A percentile compares a stretch with the other conserved stretches of the same genome.
Conservation (phyloP, 371 early-diverging fungal genomes). For the Rhizopus stolonifer region DNA sequence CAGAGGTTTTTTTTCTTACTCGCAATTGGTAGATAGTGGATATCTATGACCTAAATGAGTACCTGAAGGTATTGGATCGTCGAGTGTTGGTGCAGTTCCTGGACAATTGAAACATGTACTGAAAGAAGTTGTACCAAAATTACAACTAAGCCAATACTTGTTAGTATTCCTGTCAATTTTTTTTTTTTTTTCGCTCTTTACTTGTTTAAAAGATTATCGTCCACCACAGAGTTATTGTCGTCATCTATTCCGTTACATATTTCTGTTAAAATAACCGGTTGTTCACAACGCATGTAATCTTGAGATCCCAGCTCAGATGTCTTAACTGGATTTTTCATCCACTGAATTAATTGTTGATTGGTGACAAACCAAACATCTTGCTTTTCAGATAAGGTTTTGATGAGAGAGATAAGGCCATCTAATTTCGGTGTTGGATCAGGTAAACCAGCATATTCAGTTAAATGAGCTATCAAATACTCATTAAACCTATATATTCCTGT, state of each 20-base stretch:
- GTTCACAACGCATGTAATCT: constrained; percentile 56
- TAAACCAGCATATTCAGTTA: constrained; percentile 43
- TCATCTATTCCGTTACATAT: constrained; percentile 77
- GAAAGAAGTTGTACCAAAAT: constrained; percentile 54
- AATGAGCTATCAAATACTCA: constrained; percentile 52
- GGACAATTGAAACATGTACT: constrained; percentile 73
- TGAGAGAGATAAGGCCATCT: constrained; percentile 41
- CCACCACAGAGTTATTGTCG: constrained; percentile 43
- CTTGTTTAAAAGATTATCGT: constrained; percentile 45
- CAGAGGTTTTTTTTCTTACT: constrained; percentile 34
- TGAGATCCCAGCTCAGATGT: constrained; percentile 53
- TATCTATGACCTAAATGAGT: constrained; percentile 45
- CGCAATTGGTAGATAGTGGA: constrained; percentile 62
- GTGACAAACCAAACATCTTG: constrained; percentile 68
- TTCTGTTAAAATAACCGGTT: constrained; percentile 58
- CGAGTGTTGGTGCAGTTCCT: constrained; percentile 46
- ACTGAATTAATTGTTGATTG: constrained; percentile 61
- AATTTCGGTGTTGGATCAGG: constrained; percentile 45
- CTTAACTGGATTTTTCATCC: constrained; percentile 70
- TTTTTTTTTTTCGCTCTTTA: too few species aligned
- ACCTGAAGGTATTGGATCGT: constrained; percentile 51
- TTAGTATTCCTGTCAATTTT: too few species aligned
- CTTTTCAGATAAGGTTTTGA: constrained; percentile 41
- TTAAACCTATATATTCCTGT: too few species aligned
- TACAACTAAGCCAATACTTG: constrained; percentile 39